Percentiles rank a stretch among this genome's conserved stretches.
phyloP scores from a whole-genome alignment of 495 filamentous ascomycete species.

The Podospora appendiculata region DNA sequence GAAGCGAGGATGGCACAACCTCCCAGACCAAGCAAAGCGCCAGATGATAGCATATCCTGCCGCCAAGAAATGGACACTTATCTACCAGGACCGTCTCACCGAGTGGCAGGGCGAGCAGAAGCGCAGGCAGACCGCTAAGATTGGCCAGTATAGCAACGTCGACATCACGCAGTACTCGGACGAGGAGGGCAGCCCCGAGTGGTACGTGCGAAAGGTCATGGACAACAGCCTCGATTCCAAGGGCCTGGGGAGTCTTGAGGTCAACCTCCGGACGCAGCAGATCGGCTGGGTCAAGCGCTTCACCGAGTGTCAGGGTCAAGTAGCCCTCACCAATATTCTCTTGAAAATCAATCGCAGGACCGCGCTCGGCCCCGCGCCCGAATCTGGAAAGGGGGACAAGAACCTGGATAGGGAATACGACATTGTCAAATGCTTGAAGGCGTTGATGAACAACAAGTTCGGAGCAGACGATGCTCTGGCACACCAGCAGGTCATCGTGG shows the following conservation, averaged over 20 bases:
- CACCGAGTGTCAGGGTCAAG: constrained; percentile 94
- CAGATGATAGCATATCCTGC: constrained; percentile 94
- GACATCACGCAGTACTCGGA: constrained; percentile 66
- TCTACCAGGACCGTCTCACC: constrained; percentile 88
- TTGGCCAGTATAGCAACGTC: constrained; percentile 49
- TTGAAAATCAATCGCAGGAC: constrained; percentile 86
- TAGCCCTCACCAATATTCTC: constrained; percentile 90
- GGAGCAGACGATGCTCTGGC: constrained; percentile 93
- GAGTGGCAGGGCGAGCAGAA: constrained; percentile 95
- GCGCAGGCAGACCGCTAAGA: constrained; percentile 62
- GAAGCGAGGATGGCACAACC: constrained; percentile 91
- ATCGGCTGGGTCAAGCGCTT: constrained; percentile 97
- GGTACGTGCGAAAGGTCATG: constrained; percentile 97
- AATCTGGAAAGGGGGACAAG: constrained; percentile 65
- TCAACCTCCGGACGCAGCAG: constrained; percentile 90
- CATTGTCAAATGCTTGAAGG: constrained; percentile 94
- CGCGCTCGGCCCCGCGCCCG: constrained; percentile 62
- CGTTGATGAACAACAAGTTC: constrained; percentile 98
- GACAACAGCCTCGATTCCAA: constrained; percentile 89
- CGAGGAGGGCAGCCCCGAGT: constrained; percentile 94
- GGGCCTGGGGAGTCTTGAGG: constrained; percentile 82
- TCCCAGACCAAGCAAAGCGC: constrained; percentile 88
- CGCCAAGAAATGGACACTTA: constrained; percentile 93
- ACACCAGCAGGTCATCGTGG: constrained; percentile 83
- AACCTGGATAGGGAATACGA: constrained; percentile 94